Percentiles rank a stretch among this genome's conserved stretches.
Conservation (phyloP, 805 yeast genomes). For the Hanseniaspora osmophila region DNA sequence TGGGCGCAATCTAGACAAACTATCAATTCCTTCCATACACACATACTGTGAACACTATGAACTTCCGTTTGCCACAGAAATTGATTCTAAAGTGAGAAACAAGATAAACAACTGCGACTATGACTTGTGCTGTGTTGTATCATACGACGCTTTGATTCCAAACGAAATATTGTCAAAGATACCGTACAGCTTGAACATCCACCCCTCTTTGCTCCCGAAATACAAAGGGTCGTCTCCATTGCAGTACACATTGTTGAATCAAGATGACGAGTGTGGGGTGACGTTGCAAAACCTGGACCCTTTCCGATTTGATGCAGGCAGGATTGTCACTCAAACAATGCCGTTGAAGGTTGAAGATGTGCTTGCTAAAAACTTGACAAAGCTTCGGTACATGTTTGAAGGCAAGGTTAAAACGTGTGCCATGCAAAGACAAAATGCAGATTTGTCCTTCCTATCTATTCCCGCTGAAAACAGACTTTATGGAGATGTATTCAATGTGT, state of each 20-base stretch:
- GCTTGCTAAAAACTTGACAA: background rate
- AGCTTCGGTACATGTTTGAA: background rate
- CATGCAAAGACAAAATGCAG: background rate
- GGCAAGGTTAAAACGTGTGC: background rate
- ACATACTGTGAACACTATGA: conserved; percentile 1
- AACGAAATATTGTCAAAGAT: conserved; percentile 32
- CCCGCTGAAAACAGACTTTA: background rate
- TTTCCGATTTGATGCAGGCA: conserved; percentile 68
- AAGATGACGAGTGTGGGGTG: conserved; percentile 59
- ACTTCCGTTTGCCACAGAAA: conserved; percentile 15
- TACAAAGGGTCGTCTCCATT: conserved; percentile 85
- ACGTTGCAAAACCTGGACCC: conserved; percentile 87
- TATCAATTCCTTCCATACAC: conserved; percentile 1
- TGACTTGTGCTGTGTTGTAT: conserved; percentile 76
- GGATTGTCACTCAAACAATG: conserved; percentile 44
- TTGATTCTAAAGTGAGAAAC: conserved; percentile 6
- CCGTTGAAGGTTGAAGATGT: conserved; percentile 7
- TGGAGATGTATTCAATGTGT: background rate
- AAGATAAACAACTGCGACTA: conserved; percentile 20
- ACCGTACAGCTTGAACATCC: conserved; percentile 66
- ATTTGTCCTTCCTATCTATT: background rate
- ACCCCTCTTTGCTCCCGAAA: conserved; percentile 76
- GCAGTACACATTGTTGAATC: conserved; percentile 59
- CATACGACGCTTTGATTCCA: conserved; percentile 79
- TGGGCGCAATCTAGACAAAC: background rate